Evolutionary conservation across 164 flowering plant genomes (phyloP), one percentile per base, ranked within the genome.

Genomic region (Euptelea pleiosperma): DNA sequence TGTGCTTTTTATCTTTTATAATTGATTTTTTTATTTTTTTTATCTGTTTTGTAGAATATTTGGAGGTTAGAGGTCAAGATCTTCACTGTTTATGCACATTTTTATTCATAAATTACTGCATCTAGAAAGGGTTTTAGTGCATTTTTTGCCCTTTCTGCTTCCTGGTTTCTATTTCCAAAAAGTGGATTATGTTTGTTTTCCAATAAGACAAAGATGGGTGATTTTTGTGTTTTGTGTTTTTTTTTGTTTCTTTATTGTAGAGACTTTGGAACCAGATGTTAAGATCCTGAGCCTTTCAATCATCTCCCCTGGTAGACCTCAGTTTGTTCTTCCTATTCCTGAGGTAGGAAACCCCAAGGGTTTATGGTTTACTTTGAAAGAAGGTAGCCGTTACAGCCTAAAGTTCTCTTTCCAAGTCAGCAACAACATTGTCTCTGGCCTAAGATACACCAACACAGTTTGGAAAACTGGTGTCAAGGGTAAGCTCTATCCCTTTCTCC

Each of bases 381-480:
- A 83, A 73, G 84, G 84, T 15, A 81, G 82, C 59, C 69, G 33
- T 18, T 81, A 83, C 72, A 67, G 58, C 45, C 67, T 83, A 43
- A 79, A 70, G 46, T 73, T 83, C 70, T 16, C 81, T 42, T 74
- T 83, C 66, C 39, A 70, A 52, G 84, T 81, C 61, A 63, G 59
- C 73, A 82, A 79, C 43, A 79, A 81, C 80, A 77, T 79, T 35
- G 84, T 79, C 22, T 56, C 60, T 21, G 61, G 60, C 22, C 47
- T 46, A 40, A 74, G 43, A 48, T 81, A 83, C 70, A 72, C 80
- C 58, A 81, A 77, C 65, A 75, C 81, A 26, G 82, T 83, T 42
- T 83, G 89, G 89, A 83, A 83, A 71, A 72, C 85, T 44, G 85
- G 82, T 37, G 45, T 81, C 43, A 77, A 75, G 48, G 86, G 89